These are phyloP conservation scores for Populus deltoides DNA, from an alignment of 345 rosid genomes.

Conservation along the genomic window DNA sequence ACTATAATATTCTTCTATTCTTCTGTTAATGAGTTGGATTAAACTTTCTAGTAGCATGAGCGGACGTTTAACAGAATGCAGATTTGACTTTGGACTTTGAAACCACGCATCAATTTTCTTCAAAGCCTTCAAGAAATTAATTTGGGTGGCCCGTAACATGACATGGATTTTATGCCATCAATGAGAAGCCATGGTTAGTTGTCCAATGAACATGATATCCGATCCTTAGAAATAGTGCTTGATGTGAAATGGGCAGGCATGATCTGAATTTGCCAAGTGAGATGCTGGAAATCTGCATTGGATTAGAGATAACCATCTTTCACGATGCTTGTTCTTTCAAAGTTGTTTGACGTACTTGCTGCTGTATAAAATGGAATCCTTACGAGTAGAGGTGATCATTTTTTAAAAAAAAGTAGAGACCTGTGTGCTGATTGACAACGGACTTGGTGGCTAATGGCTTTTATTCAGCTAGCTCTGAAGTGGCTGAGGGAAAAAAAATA, in stretches of 20 bases:
- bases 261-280: neutral
- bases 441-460: neutral
- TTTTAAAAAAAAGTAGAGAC: neutral
- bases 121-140: neutral
- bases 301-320: neutral
- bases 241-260: neutral
- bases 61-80: constrained; percentile 25
- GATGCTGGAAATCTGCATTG: constrained; percentile 12
- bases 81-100: constrained; percentile 22
- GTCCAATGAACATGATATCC: constrained; percentile 3
- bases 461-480: neutral
- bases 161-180: neutral
- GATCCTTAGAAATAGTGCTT: neutral
- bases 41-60: neutral
- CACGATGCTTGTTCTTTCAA: neutral
- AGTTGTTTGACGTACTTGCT: neutral
- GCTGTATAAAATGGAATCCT: neutral
- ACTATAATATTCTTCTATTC: neutral
- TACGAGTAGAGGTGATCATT: neutral
- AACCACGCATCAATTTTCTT: constrained; percentile 4
- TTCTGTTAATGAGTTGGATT: constrained; percentile 3
- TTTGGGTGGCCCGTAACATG: neutral
- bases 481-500: neutral
- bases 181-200: constrained; percentile 6
- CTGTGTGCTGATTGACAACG: neutral